Evolutionary conservation across 2,329 filamentous ascomycete genomes (phyloP), one percentile per base, ranked within the genome.

Genomic region (Fusarium odoratissimum): DNA sequence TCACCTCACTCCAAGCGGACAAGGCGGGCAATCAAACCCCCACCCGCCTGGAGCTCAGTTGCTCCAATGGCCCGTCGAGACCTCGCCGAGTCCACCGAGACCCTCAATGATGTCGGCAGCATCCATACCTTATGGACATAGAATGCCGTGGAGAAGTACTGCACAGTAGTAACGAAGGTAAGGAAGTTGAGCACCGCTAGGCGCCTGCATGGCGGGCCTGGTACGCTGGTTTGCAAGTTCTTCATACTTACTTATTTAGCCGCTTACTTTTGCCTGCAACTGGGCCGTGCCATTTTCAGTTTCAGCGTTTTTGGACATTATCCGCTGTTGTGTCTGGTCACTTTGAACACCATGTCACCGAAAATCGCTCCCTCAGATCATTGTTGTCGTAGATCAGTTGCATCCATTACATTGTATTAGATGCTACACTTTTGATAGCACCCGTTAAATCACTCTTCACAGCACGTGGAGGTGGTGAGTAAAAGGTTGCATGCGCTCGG

Each of bases 81-180:
- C 67, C 48, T 74, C 71, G 71, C 71, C 40, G 69, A 64, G 71
- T 66, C 71, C 71, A 72, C 71, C 71, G 54, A 69, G 71, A 70
- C 71, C 71, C 70, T 73, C 63, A 71, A 69, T 73, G 63, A 72
- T 73, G 71, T 73, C 71, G 71, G 52, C 71, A 74, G 71, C 67
- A 65, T 41, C 38, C 31, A 65, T 54, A 30, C 31, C 23, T 38
- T 37, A 45, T 57, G 67, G 71, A 73, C 46, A 61, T 62, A 52
- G 63, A 74, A 73, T 69, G 58, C 68, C 67, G 71, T 72, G 59
- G 71, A 72, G 46, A 58, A 46, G 54, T 57, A 58, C 23, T 60
- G 64, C 10, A n/a, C 25, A n/a, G 23, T 40, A 14, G 49, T 41
- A 28, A 28, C 19, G 10, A 52, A 41, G 28, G 61, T 46, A 62